Evolutionary conservation across 192 early-diverging fungal genomes (phyloP), one percentile per base, ranked within the genome.

Genomic region (Lobulomyces angularis): DNA sequence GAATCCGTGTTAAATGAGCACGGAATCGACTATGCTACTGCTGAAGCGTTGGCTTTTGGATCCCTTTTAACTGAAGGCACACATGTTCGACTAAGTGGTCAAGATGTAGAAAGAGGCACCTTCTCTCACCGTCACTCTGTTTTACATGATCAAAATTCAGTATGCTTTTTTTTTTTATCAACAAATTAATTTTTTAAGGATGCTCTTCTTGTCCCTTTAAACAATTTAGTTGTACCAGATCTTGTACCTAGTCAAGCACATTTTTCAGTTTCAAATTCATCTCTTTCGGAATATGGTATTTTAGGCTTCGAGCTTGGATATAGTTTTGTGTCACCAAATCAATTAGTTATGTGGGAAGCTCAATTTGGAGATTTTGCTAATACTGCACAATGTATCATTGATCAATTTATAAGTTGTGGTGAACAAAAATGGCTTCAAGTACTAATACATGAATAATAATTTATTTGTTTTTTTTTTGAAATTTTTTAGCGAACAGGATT

Each of bases 341-440:
- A 90, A 35, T 75, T 95, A 32, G 74, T 95, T 23, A 69, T 93
- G 48, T 97, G 90, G 90, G 94, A 97, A 64, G 94, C 89, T 9
- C 90, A 97, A 71, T 95, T 97, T 53, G 94, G 94, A 45, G 91
- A 97, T 62, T 93, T 97, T 60, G 83, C 83, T 60, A 97, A 97
- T 75, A 86, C 69, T 43, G 88, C 94, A 16, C 94, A 97, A 69
- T 79, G 79, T 64, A 95, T 97, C 43, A 86, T 97, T 61, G 93
- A 97, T 64, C 93, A 97, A 65, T 97, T 91, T 54, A 86, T 97
- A 30, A 77, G 80, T 3, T 76, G 86, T 22, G 93, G 90, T 48
- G 93, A 97, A 65, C 85, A 89, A 53, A 97, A 97, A 65, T 97
- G 93, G 93, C 67, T 94, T 43, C 89, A 90, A 66, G 51, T 55